Conservation (phyloP, 495 filamentous ascomycete species). For the Pseudomonodictys pantanalensis region DNA sequence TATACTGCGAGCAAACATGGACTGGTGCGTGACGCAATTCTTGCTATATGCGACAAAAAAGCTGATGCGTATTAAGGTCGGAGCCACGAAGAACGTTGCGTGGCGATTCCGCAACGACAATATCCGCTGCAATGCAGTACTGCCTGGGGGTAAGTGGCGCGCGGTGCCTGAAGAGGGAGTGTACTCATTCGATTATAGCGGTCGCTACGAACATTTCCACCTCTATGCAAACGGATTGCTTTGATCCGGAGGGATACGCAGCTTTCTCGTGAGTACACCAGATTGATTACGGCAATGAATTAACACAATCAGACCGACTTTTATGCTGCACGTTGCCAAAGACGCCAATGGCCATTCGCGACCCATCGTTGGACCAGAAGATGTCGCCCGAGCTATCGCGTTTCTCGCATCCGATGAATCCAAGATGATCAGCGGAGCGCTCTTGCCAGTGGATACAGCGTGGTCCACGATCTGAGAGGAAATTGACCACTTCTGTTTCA, state of each 20-base stretch:
- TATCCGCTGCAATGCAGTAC: slow-evolving; percentile 39
- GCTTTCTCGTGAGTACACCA: background rate
- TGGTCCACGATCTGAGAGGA: slow-evolving; percentile 1
- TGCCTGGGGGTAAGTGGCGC: slow-evolving; percentile 36
- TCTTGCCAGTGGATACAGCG: slow-evolving; percentile 42
- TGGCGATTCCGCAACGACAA: slow-evolving; percentile 45
- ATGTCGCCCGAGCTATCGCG: slow-evolving; percentile 42
- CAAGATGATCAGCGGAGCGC: slow-evolving; percentile 40
- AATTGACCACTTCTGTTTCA: too few relatives aligned
- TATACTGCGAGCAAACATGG: slow-evolving; percentile 45
- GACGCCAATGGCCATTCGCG: background rate
- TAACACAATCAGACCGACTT: background rate
- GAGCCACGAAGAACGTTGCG: slow-evolving; percentile 48
- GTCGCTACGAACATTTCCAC: background rate
- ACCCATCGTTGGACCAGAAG: background rate
- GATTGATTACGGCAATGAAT: background rate
- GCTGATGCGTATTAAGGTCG: slow-evolving; percentile 27
- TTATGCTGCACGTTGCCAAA: background rate
- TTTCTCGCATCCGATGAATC: slow-evolving; percentile 43
- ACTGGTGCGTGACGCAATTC: slow-evolving; percentile 19
- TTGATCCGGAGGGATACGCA: background rate
- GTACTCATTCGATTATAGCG: background rate
- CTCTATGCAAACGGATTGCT: background rate
- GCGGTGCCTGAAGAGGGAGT: background rate
- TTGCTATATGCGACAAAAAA: background rate